Base-by-base conservation (phyloP, 768 basidiomycete genomes). In the Mycena sanguinolenta region DNA sequence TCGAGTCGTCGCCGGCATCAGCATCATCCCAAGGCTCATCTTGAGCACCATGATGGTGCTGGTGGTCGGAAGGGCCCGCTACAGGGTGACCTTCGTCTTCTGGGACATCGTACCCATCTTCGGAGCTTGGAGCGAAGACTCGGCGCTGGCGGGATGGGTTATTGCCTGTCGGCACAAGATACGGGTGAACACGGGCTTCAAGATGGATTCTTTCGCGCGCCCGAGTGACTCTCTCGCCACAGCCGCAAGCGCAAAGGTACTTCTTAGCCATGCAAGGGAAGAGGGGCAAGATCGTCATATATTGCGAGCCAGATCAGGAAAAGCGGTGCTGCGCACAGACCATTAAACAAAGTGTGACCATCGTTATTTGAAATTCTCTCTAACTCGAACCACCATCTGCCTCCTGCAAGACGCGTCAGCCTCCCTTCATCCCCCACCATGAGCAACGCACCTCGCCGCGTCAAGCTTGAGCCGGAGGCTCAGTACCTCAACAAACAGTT, bases 81-180 rank as follows among this genome's bases (percentile, higher is more conserved):
- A 34, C 32, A 10, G 4, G 4, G 32, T 34, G 32, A 10, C 32
- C 32, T 5, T 4, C 32, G 10, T 34, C 32, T 34, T 34, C n/a
- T n/a, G n/a, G n/a, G n/a, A n/a, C n/a, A n/a, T n/a, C n/a, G n/a
- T n/a, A n/a, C n/a, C n/a, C 46, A 12, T 58, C 57, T n/a, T 12
- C 57, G 13, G 62, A 54, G 38, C 62, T 53, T 32, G n/a, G 62
- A 12, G 46, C 59, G 21, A 60, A 60, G 27, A 60, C n/a, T 6
- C 46, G 60, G 1, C 3, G 44, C 23, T 60, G 60, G 10, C 49
- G 28, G 12, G 46, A 61, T 3, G 46, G 60, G 27, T 34, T 19
- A 25, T 27, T 19, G n/a, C 23, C 49, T 12, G 14, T 25, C 14
- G 49, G 49, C 12, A 25, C 49, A 2, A n/a, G 8, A n/a, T 49